phyloP scores from a whole-genome alignment of 371 early-diverging fungal genomes.

The Dipsacomyces acuminosporus region DNA sequence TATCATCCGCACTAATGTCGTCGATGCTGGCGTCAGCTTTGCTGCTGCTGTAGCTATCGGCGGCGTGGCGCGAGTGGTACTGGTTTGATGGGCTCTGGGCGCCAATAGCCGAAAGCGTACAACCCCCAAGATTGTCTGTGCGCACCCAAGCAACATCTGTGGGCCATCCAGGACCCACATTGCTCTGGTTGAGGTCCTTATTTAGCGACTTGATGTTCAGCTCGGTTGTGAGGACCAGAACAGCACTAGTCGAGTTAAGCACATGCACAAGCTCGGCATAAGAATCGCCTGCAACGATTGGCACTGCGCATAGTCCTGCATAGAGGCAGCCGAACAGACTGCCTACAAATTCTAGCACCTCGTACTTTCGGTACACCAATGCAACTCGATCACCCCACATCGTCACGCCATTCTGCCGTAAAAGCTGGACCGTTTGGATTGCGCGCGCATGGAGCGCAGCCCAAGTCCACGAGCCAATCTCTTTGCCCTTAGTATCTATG shows the following conservation, averaged over 20 bases:
- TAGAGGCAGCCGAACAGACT: slow-evolving; percentile 75
- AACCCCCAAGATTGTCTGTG: slow-evolving; percentile 62
- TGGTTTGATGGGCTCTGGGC: slow-evolving; percentile 27
- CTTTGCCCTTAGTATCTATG: slow-evolving; percentile 74
- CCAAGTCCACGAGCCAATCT: slow-evolving; percentile 62
- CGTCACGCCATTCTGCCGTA: slow-evolving; percentile 55
- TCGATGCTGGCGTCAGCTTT: slow-evolving; percentile 17
- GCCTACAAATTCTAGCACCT: slow-evolving; percentile 71
- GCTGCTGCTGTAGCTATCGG: slow-evolving; percentile 6
- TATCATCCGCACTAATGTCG: slow-evolving; percentile 46
- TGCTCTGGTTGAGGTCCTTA: slow-evolving; percentile 58
- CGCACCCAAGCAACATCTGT: slow-evolving; percentile 69
- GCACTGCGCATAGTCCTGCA: slow-evolving; percentile 79
- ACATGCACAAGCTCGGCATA: slow-evolving; percentile 72
- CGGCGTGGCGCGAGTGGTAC: slow-evolving; percentile 17
- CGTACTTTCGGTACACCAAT: slow-evolving; percentile 73
- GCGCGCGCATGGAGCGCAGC: slow-evolving; percentile 66
- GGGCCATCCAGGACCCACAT: slow-evolving; percentile 53
- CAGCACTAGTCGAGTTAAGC: slow-evolving; percentile 59
- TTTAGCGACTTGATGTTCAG: slow-evolving; percentile 65
- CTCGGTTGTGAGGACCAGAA: slow-evolving; percentile 75
- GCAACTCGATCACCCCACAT: slow-evolving; percentile 66
- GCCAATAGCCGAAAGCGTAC: slow-evolving; percentile 22
- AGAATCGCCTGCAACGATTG: slow-evolving; percentile 74
- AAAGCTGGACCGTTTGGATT: slow-evolving; percentile 57